Evolutionary conservation across 805 yeast genomes (phyloP).

Genomic region (Saccharomycopsis amapae): DNA sequence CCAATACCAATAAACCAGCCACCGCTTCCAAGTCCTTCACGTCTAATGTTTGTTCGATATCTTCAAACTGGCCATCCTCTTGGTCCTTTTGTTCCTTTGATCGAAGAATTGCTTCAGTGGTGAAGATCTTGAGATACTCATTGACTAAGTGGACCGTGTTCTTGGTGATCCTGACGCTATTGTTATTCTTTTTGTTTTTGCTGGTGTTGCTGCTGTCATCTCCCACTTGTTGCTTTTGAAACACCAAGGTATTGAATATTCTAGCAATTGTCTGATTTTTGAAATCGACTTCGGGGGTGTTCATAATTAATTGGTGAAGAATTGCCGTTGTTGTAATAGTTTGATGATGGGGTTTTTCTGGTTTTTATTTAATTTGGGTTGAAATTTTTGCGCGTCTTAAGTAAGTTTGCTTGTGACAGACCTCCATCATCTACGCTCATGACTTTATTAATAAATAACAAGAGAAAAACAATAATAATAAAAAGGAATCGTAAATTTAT

Average conservation of each 20-base stretch:
- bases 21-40: slow-evolving; percentile 47
- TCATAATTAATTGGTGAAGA: too few relatives aligned
- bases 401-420: too few relatives aligned
- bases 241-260: slow-evolving; percentile 14
- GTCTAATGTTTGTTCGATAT: slow-evolving; percentile 36
- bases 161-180: slow-evolving; percentile 40
- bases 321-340: too few relatives aligned
- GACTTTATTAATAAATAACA: too few relatives aligned
- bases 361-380: too few relatives aligned
- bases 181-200: slow-evolving; percentile 5
- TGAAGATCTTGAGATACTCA: slow-evolving; percentile 49
- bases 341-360: too few relatives aligned
- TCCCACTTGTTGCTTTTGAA: neutral
- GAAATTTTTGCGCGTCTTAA: too few relatives aligned
- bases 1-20: slow-evolving; percentile 51
- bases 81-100: slow-evolving; percentile 45
- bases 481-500: too few relatives aligned
- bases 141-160: slow-evolving; percentile 43
- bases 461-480: too few relatives aligned
- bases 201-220: slow-evolving; percentile 4
- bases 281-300: slow-evolving; percentile 13
- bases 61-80: slow-evolving; percentile 3
- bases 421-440: too few relatives aligned
- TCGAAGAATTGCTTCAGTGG: slow-evolving; percentile 51
- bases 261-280: slow-evolving; percentile 21